Evolutionary conservation across 2,329 filamentous ascomycete genomes (phyloP), one percentile per base, ranked within the genome.

Genomic region (Penicillium sclerotigenum): DNA sequence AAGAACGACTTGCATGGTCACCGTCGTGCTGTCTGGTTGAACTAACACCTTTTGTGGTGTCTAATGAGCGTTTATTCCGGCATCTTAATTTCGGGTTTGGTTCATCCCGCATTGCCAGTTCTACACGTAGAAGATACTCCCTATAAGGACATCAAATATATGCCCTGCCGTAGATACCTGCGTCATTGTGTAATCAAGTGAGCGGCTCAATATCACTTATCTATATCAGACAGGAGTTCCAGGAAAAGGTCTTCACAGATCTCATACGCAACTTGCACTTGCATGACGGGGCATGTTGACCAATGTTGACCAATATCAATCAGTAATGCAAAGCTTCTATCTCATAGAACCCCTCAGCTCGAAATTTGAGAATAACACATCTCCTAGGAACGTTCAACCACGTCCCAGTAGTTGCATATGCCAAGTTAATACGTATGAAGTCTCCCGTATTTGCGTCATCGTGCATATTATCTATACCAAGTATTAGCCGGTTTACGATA

Each of bases 21-120:
- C 49, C 20, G 38, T 45, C 29, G 49, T 38, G 49, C 49, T 52
- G 38, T 52, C 49, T 52, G 45, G 29, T 45, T 45, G 49, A 52
- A 37, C 28, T 37, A 52, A 37, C 40, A 52, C 38, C 49, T 52
- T 45, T 45, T 37, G 40, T 45, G 40, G 38, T 45, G 48, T 51
- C 37, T 34, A 28, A 43, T 26, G 48, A 36, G 48, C 28, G 28
- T 36, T 28, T 40, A 51, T 52, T 28, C 29, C 38, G 16, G 29
- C 48, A 52, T 41, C 41, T 52, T 40, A 45, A 54, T 36, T 28
- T 54, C 43, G 28, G 18, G 36, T 54, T 47, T 36, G 51, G 51
- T 40, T 49, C 47, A 49, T 16, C n/a, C 47, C 46, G 26, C 24
- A 49, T 49, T 26, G 36, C 47, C 47, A 40, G 36, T 38, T 40